These are phyloP conservation scores for Phytopythium vexans DNA, from an alignment of 352 stramenopile species.

Conservation along the genomic window DNA sequence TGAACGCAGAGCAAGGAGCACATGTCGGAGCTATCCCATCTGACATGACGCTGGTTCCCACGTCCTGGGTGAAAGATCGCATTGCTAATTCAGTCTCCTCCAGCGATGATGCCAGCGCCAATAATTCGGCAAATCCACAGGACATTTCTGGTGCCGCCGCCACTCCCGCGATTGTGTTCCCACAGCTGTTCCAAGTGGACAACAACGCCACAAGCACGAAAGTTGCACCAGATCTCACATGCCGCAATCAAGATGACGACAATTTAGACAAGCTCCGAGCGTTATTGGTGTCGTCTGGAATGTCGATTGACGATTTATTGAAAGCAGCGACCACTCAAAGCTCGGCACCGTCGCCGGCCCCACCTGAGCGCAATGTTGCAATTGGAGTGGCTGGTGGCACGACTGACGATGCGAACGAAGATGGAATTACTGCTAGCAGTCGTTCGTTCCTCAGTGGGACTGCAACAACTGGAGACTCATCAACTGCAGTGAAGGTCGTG, in stretches of 20 bases:
- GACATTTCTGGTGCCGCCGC: conserved; percentile 3
- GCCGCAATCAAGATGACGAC: conserved; percentile 3
- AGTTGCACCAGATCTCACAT: not conserved
- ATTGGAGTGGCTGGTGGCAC: too few species aligned
- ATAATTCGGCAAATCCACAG: conserved; percentile 19
- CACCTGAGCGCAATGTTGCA: too few species aligned
- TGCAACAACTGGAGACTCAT: too few species aligned
- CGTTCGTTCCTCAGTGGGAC: too few species aligned
- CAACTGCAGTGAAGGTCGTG: too few species aligned
- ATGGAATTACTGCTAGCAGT: too few species aligned
- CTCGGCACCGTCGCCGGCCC: not conserved
- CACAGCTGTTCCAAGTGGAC: too few species aligned
- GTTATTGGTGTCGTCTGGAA: conserved; percentile 51
- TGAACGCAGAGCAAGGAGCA: not conserved
- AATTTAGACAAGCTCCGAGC: conserved; percentile 60
- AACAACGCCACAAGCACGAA: not conserved
- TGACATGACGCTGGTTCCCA: conserved; percentile 48
- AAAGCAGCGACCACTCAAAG: conserved; percentile 43
- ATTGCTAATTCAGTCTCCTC: not conserved
- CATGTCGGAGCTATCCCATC: conserved; percentile 21
- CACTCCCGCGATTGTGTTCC: not conserved
- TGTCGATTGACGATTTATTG: conserved; percentile 74
- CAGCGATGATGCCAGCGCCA: not conserved
- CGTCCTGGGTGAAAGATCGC: conserved; percentile 25
- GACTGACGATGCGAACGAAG: too few species aligned